Evolutionary conservation across 441 rosid species (phyloP).

Genomic region (Melianthus villosus): DNA sequence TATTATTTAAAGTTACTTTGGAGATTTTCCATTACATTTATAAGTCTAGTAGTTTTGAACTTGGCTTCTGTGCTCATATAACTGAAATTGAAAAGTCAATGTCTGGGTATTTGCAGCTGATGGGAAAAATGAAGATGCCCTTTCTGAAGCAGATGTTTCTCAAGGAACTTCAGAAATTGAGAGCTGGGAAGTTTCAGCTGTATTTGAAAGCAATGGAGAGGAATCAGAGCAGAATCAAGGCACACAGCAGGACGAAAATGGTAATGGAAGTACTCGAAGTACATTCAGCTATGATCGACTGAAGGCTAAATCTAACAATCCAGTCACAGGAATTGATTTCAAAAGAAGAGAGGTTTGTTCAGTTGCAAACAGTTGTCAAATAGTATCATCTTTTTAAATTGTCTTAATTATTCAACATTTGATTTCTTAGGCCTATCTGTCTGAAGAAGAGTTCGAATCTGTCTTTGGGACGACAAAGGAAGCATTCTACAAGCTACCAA

Average conservation of each 20-base stretch:
- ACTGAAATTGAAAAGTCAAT: conserved; percentile 3
- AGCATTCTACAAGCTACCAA: conserved; percentile 52
- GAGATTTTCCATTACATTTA: not conserved
- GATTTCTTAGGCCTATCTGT: conserved; percentile 60
- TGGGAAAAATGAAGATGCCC: conserved; percentile 19
- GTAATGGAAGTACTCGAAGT: conserved; percentile 16
- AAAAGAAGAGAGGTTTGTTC: conserved; percentile 73
- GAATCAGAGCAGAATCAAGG: conserved; percentile 25
- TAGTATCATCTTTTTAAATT: not conserved
- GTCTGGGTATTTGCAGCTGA: conserved; percentile 23
- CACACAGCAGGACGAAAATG: conserved; percentile 24
- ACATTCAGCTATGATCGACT: conserved; percentile 76
- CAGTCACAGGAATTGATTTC: conserved; percentile 50
- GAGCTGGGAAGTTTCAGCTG: conserved; percentile 32
- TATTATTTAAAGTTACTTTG: no score
- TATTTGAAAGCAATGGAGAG: conserved; percentile 29
- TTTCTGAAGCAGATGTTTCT: conserved; percentile 20
- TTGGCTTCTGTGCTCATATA: not conserved
- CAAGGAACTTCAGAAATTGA: conserved; percentile 29
- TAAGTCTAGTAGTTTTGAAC: conserved; percentile 4
- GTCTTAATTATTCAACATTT: not conserved
- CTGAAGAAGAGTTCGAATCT: conserved; percentile 65
- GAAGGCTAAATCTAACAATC: conserved; percentile 69
- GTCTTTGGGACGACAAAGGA: conserved; percentile 54
- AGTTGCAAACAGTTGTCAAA: not conserved